Base-by-base conservation (phyloP, 2,329 filamentous ascomycete species). In the Cladosporium sphaerospermum region DNA sequence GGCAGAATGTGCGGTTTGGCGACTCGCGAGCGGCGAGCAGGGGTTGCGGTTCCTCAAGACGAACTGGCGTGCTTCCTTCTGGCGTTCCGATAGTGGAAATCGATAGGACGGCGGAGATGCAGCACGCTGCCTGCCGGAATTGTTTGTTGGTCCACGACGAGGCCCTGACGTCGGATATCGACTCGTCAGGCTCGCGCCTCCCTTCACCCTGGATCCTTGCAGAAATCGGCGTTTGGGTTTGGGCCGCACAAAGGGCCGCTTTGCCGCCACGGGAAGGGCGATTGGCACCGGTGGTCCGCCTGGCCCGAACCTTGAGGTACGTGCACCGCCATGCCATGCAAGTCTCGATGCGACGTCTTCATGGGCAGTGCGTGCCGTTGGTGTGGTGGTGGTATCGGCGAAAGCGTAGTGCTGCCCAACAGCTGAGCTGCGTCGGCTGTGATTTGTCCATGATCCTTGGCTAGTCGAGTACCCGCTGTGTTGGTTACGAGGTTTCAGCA, bases 221-320 rank as follows among this genome's bases (percentile, higher is more conserved):
- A n/a, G 37, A 14, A 36, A 32, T 42, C 32, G 54, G 55, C 56
- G 55, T 61, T 59, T 56, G 59, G 57, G 60, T 59, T 61, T 58
- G 56, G 53, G 56, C 57, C 54, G 55, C 36, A 56, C 58, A 54
- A 55, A 42, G 36, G 43, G 55, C 53, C 54, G 46, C 47, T 53
- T 45, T 40, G 49, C 52, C 57, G 53, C 40, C 42, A 14, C 36
- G 51, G 51, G 49, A 28, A 53, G 41, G 51, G 51, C 32, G 34
- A 37, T 36, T 23, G 48, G 43, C 44, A 36, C 33, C 34, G 47
- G 14, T 36, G 51, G 51, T 31, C 51, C 28, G 48, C 44, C 40
- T 36, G 51, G 51, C 43, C 51, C 51, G 51, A 47, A 44, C 51
- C 51, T 39, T 42, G 43, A 36, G 32, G 11, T 45, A 42, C 14